phyloP scores from a whole-genome alignment of 2,329 filamentous ascomycete genomes.

The Lachnellula subtilissima region DNA sequence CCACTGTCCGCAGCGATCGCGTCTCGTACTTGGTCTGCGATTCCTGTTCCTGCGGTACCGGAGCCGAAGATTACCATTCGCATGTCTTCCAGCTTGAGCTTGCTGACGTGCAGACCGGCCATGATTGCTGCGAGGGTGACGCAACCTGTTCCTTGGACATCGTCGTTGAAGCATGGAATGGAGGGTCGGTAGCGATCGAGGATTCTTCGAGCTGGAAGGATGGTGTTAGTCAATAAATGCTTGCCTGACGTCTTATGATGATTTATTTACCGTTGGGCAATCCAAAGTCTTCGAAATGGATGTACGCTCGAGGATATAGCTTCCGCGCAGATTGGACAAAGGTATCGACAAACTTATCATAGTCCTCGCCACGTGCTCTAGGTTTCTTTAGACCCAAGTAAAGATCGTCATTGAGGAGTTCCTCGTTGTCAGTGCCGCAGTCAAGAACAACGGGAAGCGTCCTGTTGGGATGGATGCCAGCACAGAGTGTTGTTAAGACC shows the following conservation, averaged over 20 bases:
- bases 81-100: constrained; percentile 61
- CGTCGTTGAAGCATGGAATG: constrained; percentile 85
- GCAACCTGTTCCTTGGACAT: constrained; percentile 84
- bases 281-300: constrained; percentile 89
- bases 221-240: not conserved
- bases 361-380: constrained; percentile 64
- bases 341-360: constrained; percentile 70
- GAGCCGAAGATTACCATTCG: constrained; percentile 74
- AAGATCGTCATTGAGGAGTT: constrained; percentile 67
- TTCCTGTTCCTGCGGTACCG: constrained; percentile 77
- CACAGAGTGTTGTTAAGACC: constrained; percentile 76
- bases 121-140: constrained; percentile 81
- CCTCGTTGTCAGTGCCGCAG: constrained; percentile 77
- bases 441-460: constrained; percentile 79
- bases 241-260: not conserved
- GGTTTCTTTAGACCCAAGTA: constrained; percentile 71
- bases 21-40: constrained; percentile 78
- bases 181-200: constrained; percentile 69
- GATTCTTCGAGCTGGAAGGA: constrained; percentile 52
- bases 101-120: constrained; percentile 66
- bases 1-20: constrained; percentile 66
- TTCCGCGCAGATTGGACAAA: constrained; percentile 67
- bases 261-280: constrained; percentile 55
- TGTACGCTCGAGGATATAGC: constrained; percentile 72
- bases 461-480: constrained; percentile 76